phyloP scores from a whole-genome alignment of 2,329 filamentous ascomycete genomes.

The Colletotrichum higginsianum region DNA sequence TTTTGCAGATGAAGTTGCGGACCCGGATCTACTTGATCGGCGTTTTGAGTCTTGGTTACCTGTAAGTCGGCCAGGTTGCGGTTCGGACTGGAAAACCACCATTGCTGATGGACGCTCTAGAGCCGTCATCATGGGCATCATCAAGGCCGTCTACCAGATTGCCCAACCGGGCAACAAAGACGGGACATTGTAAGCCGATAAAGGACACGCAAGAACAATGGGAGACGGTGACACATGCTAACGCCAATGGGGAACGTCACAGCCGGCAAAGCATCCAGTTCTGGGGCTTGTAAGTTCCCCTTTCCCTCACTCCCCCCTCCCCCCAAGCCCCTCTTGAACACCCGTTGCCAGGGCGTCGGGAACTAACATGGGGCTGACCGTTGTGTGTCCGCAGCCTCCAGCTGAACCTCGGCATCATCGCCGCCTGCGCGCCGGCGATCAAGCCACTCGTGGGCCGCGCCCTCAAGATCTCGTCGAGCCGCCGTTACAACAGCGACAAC shows the following conservation, averaged over 20 bases:
- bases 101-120: conserved; percentile 42
- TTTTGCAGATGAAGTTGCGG: conserved; percentile 56
- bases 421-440: conserved; percentile 56
- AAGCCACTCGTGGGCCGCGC: conserved; percentile 53
- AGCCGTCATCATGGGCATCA: conserved; percentile 56
- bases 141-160: conserved; percentile 57
- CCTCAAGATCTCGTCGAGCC: conserved; percentile 47
- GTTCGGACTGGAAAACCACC: rapidly evolving
- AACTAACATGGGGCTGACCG: not conserved
- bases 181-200: conserved; percentile 51
- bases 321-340: not conserved
- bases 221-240: not conserved
- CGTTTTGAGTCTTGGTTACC: conserved; percentile 59
- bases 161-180: conserved; percentile 50
- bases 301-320: too few relatives aligned
- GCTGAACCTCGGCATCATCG: conserved; percentile 57
- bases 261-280: conserved; percentile 48
- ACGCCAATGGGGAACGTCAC: not conserved
- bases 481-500: conserved; percentile 20
- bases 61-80: conserved; percentile 47
- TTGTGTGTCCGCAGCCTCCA: conserved; percentile 52
- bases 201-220: not conserved
- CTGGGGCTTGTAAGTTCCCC: conserved; percentile 52
- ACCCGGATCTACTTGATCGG: conserved; percentile 56
- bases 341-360: not conserved